A percentile compares a stretch with the other conserved stretches of the same genome.
phyloP scores from a whole-genome alignment of 169 alveolate species.

The Plasmodium relictum region DNA sequence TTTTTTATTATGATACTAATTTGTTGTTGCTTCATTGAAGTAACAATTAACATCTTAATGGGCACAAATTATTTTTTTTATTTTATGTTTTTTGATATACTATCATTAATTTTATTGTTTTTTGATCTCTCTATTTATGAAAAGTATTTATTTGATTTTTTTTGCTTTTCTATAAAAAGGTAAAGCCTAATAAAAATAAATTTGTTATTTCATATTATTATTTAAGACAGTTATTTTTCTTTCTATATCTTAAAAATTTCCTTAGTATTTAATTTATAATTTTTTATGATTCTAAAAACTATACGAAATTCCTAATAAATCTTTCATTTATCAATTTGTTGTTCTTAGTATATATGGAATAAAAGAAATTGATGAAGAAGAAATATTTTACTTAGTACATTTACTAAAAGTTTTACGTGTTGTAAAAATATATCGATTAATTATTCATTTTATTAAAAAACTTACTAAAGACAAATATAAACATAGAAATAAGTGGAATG shows the following conservation, averaged over 20 bases:
- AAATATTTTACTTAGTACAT: slow-evolving; percentile 17
- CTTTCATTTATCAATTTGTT: too few relatives aligned
- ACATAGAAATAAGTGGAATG: slow-evolving; percentile 73
- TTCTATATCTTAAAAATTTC: too few relatives aligned
- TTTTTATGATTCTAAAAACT: too few relatives aligned
- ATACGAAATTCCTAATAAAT: too few relatives aligned
- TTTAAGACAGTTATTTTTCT: too few relatives aligned
- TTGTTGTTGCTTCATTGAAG: slow-evolving; percentile 8
- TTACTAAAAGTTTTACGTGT: slow-evolving; percentile 40
- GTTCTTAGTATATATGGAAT: neutral
- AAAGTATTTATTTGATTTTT: slow-evolving; percentile 23
- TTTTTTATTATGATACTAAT: slow-evolving; percentile 16
- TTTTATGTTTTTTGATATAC: slow-evolving; percentile 47
- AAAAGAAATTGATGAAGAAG: slow-evolving; percentile 10
- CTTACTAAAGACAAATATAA: slow-evolving; percentile 67
- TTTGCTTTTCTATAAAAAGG: slow-evolving; percentile 29
- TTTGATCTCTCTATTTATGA: slow-evolving; percentile 41
- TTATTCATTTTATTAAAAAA: slow-evolving; percentile 14
- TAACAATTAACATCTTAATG: slow-evolving; percentile 9
- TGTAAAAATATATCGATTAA: slow-evolving; percentile 34
- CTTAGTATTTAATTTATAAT: too few relatives aligned
- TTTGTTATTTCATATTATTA: neutral
- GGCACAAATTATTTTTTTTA: slow-evolving; percentile 21
- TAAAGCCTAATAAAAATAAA: neutral
- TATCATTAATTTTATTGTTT: slow-evolving; percentile 25